Evolutionary conservation across 768 basidiomycete species (phyloP).

Genomic region (Hemileccinum impolitum): DNA sequence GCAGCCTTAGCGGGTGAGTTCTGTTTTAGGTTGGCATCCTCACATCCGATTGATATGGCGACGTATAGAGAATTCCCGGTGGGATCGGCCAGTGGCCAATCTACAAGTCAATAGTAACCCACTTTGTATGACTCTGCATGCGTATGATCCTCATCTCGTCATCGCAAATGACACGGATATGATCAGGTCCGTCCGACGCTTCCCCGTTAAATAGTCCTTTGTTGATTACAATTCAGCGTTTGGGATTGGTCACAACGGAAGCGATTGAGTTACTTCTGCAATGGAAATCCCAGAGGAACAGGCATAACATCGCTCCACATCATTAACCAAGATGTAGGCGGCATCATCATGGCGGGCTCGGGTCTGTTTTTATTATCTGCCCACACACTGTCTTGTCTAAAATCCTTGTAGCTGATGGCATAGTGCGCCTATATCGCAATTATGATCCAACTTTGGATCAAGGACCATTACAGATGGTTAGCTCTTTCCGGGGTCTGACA

Average conservation of each 20-base stretch:
- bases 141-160: slow-evolving; percentile 86
- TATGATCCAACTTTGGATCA: slow-evolving; percentile 75
- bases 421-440: slow-evolving; percentile 88
- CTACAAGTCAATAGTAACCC: slow-evolving; percentile 60
- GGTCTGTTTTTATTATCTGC: slow-evolving; percentile 43
- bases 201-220: background rate
- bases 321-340: slow-evolving; percentile 94
- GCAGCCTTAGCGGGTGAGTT: slow-evolving; percentile 70
- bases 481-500: slow-evolving; percentile 85
- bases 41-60: background rate
- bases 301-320: slow-evolving; percentile 86
- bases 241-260: slow-evolving; percentile 91
- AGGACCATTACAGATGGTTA: slow-evolving; percentile 85
- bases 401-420: slow-evolving; percentile 72
- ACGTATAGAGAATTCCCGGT: slow-evolving; percentile 52
- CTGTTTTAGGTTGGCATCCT: slow-evolving; percentile 19
- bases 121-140: slow-evolving; percentile 82
- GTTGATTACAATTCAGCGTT: slow-evolving; percentile 49
- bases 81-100: slow-evolving; percentile 72
- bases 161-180: slow-evolving; percentile 83
- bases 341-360: slow-evolving; percentile 83
- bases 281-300: slow-evolving; percentile 79
- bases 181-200: slow-evolving; percentile 57
- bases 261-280: slow-evolving; percentile 79
- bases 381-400: background rate